Evolutionary conservation across 1,284 basidiomycete species (phyloP).

Genomic region (Sporisorium exsertum): DNA sequence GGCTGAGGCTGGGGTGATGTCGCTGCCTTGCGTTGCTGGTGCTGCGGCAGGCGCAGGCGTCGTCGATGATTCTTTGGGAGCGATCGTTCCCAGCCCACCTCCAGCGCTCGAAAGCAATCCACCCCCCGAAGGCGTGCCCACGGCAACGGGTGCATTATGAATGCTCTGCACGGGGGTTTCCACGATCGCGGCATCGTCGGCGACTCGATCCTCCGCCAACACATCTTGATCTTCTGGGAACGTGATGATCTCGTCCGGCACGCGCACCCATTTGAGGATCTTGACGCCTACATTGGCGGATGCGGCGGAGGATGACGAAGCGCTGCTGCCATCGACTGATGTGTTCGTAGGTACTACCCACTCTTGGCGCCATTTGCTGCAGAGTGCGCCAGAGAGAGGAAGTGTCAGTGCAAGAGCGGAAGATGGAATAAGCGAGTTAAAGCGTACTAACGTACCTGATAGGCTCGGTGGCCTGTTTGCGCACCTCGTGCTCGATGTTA

Average conservation of each 20-base stretch:
- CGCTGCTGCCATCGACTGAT: constrained; percentile 8
- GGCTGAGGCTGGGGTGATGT: constrained; percentile 26
- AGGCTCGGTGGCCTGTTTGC: constrained; percentile 36
- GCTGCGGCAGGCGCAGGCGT: constrained; percentile 10
- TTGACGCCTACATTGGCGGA: constrained; percentile 22
- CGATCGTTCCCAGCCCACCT: constrained; percentile 42
- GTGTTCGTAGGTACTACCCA: constrained; percentile 27
- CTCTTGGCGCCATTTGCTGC: constrained; percentile 44
- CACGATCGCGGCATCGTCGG: constrained; percentile 36
- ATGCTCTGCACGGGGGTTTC: constrained; percentile 47
- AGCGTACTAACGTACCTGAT: constrained; percentile 19
- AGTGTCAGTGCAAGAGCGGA: background rate
- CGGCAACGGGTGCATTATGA: constrained; percentile 44
- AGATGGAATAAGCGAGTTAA: background rate
- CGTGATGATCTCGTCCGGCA: constrained; percentile 5
- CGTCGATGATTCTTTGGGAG: constrained; percentile 30
- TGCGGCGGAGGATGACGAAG: constrained; percentile 15
- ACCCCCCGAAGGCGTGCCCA: constrained; percentile 3
- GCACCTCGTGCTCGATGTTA: constrained; percentile 49
- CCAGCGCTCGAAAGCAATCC: constrained; percentile 17
- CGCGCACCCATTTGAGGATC: constrained; percentile 44
- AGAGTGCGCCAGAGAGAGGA: background rate
- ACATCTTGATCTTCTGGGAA: constrained; percentile 48
- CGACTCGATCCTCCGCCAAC: constrained; percentile 24
- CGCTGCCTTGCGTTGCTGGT: background rate